These are phyloP conservation scores for Chlamydomonas schloesseri DNA, from an alignment of 139 green algal genomes.

Conservation along the genomic window DNA sequence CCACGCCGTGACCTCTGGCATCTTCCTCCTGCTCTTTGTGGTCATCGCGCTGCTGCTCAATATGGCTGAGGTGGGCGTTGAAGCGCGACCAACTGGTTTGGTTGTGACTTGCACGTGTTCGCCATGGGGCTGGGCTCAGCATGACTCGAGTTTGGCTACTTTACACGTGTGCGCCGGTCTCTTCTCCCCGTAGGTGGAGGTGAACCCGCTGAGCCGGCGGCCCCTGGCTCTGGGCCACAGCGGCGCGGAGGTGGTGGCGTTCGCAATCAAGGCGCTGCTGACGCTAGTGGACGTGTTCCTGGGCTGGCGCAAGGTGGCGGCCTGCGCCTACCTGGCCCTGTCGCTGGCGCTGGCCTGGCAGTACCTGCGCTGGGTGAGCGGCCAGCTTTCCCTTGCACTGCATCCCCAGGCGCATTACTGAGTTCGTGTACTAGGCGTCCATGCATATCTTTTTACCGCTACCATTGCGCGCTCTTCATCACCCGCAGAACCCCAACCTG, in stretches of 20 bases:
- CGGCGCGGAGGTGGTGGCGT: constrained; percentile 1
- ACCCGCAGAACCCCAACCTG: constrained; percentile 9
- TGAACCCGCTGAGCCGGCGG: constrained; percentile 9
- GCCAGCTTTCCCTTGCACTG: background rate
- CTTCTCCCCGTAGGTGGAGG: no score
- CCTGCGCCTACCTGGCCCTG: background rate
- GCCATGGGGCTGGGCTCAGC: no score
- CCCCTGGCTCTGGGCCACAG: constrained; percentile 30
- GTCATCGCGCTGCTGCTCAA: background rate
- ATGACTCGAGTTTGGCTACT: no score
- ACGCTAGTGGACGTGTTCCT: constrained; percentile 12
- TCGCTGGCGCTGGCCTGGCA: background rate
- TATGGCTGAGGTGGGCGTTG: background rate
- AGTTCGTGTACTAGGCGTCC: no score
- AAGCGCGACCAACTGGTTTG: no score
- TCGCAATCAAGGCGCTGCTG: constrained; percentile 25
- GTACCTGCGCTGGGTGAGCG: constrained; percentile 33
- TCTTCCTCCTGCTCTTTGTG: background rate
- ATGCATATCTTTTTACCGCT: no score
- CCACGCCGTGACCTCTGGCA: background rate
- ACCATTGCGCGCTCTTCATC: no score
- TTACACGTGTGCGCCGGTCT: no score
- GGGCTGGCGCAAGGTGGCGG: background rate
- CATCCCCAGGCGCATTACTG: background rate
- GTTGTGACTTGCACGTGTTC: no score